Conservation (phyloP, 805 yeast species). For the Ogataea haglerorum region DNA sequence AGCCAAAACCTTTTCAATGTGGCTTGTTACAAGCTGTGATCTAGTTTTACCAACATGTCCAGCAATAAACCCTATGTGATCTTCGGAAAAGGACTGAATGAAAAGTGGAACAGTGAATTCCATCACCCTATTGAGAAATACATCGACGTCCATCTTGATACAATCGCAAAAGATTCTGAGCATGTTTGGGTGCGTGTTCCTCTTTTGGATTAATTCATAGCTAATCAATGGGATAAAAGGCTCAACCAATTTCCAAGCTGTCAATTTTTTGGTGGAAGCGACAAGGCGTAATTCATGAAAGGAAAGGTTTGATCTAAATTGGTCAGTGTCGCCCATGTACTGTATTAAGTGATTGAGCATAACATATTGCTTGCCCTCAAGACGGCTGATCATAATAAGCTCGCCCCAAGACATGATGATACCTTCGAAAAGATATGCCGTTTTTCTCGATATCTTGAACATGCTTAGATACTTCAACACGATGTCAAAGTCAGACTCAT, state of each 20-base stretch:
- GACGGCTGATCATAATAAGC: constrained; percentile 51
- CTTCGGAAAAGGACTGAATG: constrained; percentile 61
- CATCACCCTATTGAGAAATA: constrained; percentile 66
- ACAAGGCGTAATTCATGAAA: constrained; percentile 59
- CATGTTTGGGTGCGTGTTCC: constrained; percentile 47
- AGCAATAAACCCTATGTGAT: constrained; percentile 62
- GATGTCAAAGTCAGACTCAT: constrained; percentile 42
- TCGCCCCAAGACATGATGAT: constrained; percentile 62
- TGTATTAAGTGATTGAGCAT: constrained; percentile 63
- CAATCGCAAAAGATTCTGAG: constrained; percentile 61
- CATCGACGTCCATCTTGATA: constrained; percentile 56
- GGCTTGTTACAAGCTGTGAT: constrained; percentile 44
- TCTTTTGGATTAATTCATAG: constrained; percentile 54
- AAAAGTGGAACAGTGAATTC: constrained; percentile 75
- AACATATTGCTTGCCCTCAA: constrained; percentile 66
- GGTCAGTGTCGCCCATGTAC: constrained; percentile 59
- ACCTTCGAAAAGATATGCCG: constrained; percentile 51
- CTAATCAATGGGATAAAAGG: constrained; percentile 78
- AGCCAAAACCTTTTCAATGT: constrained; percentile 55
- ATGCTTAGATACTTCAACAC: constrained; percentile 43
- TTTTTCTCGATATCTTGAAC: constrained; percentile 35
- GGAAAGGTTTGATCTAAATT: constrained; percentile 65
- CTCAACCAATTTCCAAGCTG: constrained; percentile 77
- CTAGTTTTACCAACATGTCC: constrained; percentile 44
- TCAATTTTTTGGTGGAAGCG: constrained; percentile 51